Base-by-base conservation (phyloP, 129 eudicot genomes). In the Saussurea involucrata region DNA sequence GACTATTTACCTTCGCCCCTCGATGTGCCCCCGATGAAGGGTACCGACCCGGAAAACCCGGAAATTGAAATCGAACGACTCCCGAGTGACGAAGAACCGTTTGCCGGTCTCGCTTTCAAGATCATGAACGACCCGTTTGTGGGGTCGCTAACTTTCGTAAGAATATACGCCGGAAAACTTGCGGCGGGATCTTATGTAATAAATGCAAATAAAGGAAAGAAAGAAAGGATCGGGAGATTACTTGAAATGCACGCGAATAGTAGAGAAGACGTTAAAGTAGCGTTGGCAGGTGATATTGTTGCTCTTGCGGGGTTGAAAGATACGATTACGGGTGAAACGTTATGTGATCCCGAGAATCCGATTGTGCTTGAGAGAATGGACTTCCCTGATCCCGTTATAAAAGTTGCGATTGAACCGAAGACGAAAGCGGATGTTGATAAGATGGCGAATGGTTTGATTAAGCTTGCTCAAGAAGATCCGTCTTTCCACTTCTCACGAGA, bases 301-400 rank as follows among this genome's bases (percentile, higher is more conserved):
- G 99, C 99, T 78, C 95, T 95, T 83, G 99, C 99, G 8, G 99
- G 99, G 49, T 81, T 95, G 13, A 95, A 95, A 84, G 99, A 95
- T 81, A 95, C 97, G 15, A 77, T 95, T 73, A 95, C 99, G 0
- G 99, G 99, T 68, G 99, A 95, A 81, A 95, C 99, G 6, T 74
- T 95, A 71, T 83, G 83, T 72, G 97, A 95, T 81, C 85, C 91
- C 2, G 97, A 92, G 10, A 76, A 86, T 32, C 95, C 99, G 6
- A 73, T 95, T 71, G 95, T 95, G 28, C 95, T 95, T 65, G 97
- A 95, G 32, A 83, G 99, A 21, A 95, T 95, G 99, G 97, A 95
- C 63, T 95, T 95, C 86, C 99, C 99, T 5, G 99, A 95, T 79
- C 97, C 99, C 13, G 99, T 95, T 24, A 95, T 95, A 13, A 95